phyloP scores from a whole-genome alignment of 805 yeast genomes.

The Candida wancherniae region DNA sequence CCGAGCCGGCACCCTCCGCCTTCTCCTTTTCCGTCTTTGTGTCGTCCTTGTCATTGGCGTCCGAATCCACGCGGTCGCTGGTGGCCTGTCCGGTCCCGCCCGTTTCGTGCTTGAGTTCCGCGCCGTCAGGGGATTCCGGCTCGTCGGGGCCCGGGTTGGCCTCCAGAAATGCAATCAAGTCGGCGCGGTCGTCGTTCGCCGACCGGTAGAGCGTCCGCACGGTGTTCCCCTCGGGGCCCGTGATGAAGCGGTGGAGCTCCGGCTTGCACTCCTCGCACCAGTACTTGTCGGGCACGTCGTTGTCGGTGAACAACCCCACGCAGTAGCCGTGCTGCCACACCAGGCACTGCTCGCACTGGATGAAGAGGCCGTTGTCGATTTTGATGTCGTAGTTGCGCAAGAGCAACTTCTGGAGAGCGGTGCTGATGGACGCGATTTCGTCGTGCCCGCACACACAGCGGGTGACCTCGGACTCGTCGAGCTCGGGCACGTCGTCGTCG shows the following conservation, averaged over 20 bases:
- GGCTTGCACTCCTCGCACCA: constrained; percentile 94
- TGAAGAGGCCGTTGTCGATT: constrained; percentile 58
- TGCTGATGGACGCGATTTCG: constrained; percentile 28
- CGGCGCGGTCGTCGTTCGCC: constrained; percentile 40
- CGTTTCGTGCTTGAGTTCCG: too few species aligned
- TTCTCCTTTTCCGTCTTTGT: too few species aligned
- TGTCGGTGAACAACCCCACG: constrained; percentile 74
- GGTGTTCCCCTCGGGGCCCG: constrained; percentile 20
- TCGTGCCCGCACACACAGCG: constrained; percentile 41
- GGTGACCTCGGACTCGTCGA: constrained; percentile 38
- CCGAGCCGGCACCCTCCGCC: too few species aligned
- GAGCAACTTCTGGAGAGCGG: constrained; percentile 23
- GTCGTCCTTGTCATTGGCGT: background rate
- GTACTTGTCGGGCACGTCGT: constrained; percentile 84
- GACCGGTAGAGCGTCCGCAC: constrained; percentile 36
- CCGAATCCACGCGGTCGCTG: background rate
- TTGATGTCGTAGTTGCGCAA: constrained; percentile 31
- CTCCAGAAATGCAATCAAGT: constrained; percentile 6
- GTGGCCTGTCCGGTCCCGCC: too few species aligned
- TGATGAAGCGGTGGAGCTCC: constrained; percentile 59
- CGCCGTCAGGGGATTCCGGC: constrained; percentile 3
- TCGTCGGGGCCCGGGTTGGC: constrained; percentile 2
- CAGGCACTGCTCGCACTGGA: constrained; percentile 84
- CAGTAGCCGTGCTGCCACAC: constrained; percentile 99
- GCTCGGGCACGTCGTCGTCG: constrained; percentile 14